Base-by-base conservation (phyloP, 2,329 filamentous ascomycete species). In the Diaporthe ilicicola region DNA sequence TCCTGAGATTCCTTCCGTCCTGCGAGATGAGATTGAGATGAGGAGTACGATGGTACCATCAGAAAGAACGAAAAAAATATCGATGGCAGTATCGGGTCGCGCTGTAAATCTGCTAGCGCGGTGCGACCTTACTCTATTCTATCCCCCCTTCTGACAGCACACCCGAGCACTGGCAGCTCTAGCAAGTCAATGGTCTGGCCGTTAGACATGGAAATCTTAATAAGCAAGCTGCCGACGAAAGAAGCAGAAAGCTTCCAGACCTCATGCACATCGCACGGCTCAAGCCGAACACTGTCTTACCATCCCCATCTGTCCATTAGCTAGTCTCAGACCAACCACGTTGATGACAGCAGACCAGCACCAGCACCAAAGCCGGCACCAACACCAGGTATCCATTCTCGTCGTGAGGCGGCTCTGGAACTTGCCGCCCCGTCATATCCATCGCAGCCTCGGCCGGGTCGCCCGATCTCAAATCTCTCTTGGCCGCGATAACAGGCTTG, bases 391-490 rank as follows among this genome's bases (percentile, higher is more conserved):
- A 39, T 39, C 6, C 37, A 15, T 3, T 12, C 37, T n/a, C 44
- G 13, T 37, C 29, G 22, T 37, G 44, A 37, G 17, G 22, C 59
- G 19, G 46, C 10, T 17, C 42, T 64, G 59, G 59, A 64, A 64
- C 59, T 37, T 50, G 44, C 59, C 59, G 59, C 48, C 12, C 27
- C 37, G 37, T 39, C 37, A n/a, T n/a, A 29, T 12, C 19, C 19
- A 34, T 22, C 19, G 13, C 42, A 61, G 55, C 59, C 59, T 62
- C 59, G 59, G 59, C 59, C 59, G 59, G 59, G 42, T 50, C 59
- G 29, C 42, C 19, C 56, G n/a, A 48, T 34, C 24, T 37, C n/a
- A 17, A 37, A 37, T 37, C 59, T 50, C 59, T 46, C 59, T 64
- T 44, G 44, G 59, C 59, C 59, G 59, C 44, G 13, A 50, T 15